Evolutionary conservation across 2,329 filamentous ascomycete genomes (phyloP).

Genomic region (Didymella sp.): DNA sequence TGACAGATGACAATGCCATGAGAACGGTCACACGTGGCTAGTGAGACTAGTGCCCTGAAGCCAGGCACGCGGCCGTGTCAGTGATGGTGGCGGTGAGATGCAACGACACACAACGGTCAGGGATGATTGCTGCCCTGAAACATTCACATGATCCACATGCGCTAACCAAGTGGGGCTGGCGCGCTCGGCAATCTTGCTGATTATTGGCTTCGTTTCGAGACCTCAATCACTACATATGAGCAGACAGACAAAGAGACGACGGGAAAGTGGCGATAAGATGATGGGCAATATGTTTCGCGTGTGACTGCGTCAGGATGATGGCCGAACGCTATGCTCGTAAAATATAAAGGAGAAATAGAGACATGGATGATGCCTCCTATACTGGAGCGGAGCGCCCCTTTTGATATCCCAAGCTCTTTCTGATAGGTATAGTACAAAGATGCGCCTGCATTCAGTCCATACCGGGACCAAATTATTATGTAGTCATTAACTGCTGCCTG

Average conservation of each 20-base stretch:
- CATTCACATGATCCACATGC: constrained; percentile 18
- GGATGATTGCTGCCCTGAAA: constrained; percentile 10
- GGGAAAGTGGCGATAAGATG: background rate
- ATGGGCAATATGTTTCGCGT: background rate
- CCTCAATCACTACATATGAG: background rate
- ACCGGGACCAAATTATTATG: constrained; percentile 5
- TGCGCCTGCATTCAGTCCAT: constrained; percentile 1
- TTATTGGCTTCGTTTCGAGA: background rate
- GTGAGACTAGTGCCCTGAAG: constrained; percentile 8
- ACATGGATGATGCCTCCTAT: background rate
- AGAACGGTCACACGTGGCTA: constrained; percentile 18
- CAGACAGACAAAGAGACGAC: background rate
- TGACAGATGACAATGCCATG: constrained; percentile 17
- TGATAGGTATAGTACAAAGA: constrained; percentile 12
- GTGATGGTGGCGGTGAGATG: constrained; percentile 15
- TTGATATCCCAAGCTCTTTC: constrained; percentile 1
- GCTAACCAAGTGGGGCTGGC: constrained; percentile 8
- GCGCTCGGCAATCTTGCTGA: constrained; percentile 14
- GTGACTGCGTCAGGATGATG: background rate
- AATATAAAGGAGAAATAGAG: background rate
- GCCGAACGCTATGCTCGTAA: constrained; percentile 11
- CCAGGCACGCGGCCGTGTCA: constrained; percentile 21
- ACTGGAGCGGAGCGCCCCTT: no score
- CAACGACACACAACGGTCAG: constrained; percentile 3
- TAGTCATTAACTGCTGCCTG: constrained; percentile 13